These are phyloP conservation scores for Bipolaris cookei DNA, from an alignment of 2,329 filamentous ascomycete genomes.

Conservation along the genomic window DNA sequence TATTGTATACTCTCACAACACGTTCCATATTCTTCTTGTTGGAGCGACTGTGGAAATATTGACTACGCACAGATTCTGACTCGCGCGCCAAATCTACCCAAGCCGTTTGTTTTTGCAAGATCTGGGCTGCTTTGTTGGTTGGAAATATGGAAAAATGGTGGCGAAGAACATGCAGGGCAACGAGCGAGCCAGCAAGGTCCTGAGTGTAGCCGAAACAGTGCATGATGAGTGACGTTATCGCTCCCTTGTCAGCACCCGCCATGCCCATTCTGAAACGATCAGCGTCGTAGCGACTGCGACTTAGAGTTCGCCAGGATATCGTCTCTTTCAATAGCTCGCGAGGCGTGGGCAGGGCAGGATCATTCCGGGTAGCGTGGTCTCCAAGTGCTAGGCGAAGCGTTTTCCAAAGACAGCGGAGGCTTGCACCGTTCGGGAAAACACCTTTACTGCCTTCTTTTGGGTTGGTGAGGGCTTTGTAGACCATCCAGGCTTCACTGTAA, in stretches of 20 bases:
- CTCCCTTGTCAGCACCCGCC: conserved; percentile 28
- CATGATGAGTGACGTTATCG: conserved; percentile 38
- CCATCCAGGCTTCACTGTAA: conserved; percentile 37
- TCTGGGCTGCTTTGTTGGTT: conserved; percentile 22
- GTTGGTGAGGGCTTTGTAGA: conserved; percentile 39
- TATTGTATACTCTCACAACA: conserved; percentile 27
- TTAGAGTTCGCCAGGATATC: conserved; percentile 37
- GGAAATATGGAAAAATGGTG: conserved; percentile 38
- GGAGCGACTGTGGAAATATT: conserved; percentile 24
- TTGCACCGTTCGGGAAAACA: conserved; percentile 42
- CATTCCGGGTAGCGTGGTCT: conserved; percentile 23
- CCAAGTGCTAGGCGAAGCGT: conserved; percentile 40
- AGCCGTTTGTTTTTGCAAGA: conserved; percentile 38
- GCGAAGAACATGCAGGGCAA: conserved; percentile 42
- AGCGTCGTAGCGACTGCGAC: conserved; percentile 33
- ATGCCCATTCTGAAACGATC: conserved; percentile 38
- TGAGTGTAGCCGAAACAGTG: conserved; percentile 45
- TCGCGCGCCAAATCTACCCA: conserved; percentile 37
- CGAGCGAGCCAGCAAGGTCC: conserved; percentile 44
- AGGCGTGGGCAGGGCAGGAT: conserved; percentile 37
- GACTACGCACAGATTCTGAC: conserved; percentile 8
- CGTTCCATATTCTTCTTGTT: conserved; percentile 21
- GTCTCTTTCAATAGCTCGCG: conserved; percentile 42
- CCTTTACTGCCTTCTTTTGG: conserved; percentile 18
- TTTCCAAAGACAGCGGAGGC: conserved; percentile 42